Evolutionary conservation across 352 stramenopile species (phyloP).

Genomic region (Elongisporangium anandrum): DNA sequence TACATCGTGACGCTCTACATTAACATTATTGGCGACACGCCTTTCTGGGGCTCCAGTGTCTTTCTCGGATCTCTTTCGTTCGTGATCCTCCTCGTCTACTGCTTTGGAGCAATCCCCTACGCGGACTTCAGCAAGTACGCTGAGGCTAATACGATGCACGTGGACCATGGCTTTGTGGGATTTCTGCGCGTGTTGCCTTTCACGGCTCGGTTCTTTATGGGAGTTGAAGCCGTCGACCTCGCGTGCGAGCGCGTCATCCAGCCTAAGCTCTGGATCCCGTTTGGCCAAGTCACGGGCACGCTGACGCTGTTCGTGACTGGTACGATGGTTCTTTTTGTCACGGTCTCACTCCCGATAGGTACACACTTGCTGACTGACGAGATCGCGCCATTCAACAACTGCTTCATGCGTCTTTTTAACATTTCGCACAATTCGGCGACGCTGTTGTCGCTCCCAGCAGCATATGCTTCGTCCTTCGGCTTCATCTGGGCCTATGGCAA

Average conservation of each 20-base stretch:
- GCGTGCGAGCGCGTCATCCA: constrained; percentile 31
- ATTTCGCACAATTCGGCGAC: constrained; percentile 12
- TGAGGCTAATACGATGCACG: constrained; percentile 8
- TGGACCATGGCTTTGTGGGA: constrained; percentile 14
- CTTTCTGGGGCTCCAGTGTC: constrained; percentile 44
- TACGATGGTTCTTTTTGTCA: constrained; percentile 27
- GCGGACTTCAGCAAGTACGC: constrained; percentile 20
- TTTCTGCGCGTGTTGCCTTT: constrained; percentile 34
- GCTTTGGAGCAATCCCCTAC: constrained; percentile 25
- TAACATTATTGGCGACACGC: constrained; percentile 22
- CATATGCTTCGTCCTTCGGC: constrained; percentile 33
- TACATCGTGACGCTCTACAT: constrained; percentile 29
- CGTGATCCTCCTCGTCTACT: constrained; percentile 33
- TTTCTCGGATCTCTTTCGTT: constrained; percentile 25
- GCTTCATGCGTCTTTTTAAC: constrained; percentile 14
- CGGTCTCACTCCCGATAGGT: constrained; percentile 21
- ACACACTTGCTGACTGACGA: constrained; percentile 9
- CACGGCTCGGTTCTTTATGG: constrained; percentile 43
- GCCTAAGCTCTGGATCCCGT: constrained; percentile 32
- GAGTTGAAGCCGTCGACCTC: constrained; percentile 30
- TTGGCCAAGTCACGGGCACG: constrained; percentile 35
- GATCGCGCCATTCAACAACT: constrained; percentile 14
- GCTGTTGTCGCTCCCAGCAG: constrained; percentile 39
- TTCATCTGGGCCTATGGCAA: constrained; percentile 51
- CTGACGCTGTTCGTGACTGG: constrained; percentile 36